A percentile compares a stretch with the other conserved stretches of the same genome.
phyloP scores from a whole-genome alignment of 2,329 filamentous ascomycete genomes.

The Drechslera avenae region DNA sequence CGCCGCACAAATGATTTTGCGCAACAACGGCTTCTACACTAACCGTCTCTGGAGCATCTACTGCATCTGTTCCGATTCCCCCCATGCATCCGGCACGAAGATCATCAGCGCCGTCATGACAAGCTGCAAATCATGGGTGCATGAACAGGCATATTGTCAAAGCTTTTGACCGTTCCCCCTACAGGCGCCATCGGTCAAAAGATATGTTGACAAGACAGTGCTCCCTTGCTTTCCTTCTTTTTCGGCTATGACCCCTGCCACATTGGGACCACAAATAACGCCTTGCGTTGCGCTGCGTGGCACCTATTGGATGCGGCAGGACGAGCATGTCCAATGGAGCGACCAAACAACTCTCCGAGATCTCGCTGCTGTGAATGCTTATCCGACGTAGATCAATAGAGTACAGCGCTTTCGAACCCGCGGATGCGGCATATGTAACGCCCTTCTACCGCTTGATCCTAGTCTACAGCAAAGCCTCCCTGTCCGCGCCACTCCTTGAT shows the following conservation, averaged over 20 bases:
- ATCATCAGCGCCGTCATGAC: slow-evolving; percentile 19
- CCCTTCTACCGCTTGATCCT: slow-evolving; percentile 24
- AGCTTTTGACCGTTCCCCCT: slow-evolving; percentile 39
- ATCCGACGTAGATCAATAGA: slow-evolving; percentile 31
- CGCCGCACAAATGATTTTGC: slow-evolving; percentile 35
- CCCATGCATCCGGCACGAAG: slow-evolving; percentile 24
- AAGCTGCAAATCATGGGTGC: slow-evolving; percentile 32
- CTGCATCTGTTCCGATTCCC: slow-evolving; percentile 35
- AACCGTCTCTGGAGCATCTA: slow-evolving; percentile 37
- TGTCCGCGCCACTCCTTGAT: slow-evolving; percentile 31
- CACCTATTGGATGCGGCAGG: slow-evolving; percentile 30
- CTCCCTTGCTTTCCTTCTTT: slow-evolving; percentile 41
- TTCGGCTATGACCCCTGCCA: slow-evolving; percentile 32
- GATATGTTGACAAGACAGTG: slow-evolving; percentile 38
- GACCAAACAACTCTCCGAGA: slow-evolving; percentile 31
- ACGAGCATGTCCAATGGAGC: slow-evolving; percentile 24
- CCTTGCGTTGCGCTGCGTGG: slow-evolving; percentile 23
- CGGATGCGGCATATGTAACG: slow-evolving; percentile 40
- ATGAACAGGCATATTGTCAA: slow-evolving; percentile 28
- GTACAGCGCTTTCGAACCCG: slow-evolving; percentile 33
- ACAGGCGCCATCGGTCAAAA: slow-evolving; percentile 31
- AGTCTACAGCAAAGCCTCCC: slow-evolving; percentile 25
- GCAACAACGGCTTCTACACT: slow-evolving; percentile 36
- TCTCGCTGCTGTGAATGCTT: slow-evolving; percentile 28
- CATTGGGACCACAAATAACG: slow-evolving; percentile 26